Evolutionary conservation across 1,284 basidiomycete species (phyloP), one percentile per base, ranked within the genome.

Genomic region (Anthracocystis setariae): DNA sequence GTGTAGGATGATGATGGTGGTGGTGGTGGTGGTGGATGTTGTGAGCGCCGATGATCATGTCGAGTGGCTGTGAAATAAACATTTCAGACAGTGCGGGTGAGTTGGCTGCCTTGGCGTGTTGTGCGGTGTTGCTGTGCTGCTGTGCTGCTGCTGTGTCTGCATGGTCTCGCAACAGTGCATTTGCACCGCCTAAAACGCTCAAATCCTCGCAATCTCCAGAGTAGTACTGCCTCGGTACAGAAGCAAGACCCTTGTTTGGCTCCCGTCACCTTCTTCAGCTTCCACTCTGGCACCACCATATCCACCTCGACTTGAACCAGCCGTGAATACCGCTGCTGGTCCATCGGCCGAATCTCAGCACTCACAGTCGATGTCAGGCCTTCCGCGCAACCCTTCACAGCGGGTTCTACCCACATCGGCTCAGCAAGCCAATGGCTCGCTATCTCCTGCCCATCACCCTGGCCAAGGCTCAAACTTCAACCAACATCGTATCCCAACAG

Each of bases 401-500:
- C 8, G 35, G 7, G 13, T 5, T n/a, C 35, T 15, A 5, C 13
- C n/a, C 8, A n/a, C 8, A 17, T n/a, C 35, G n/a, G 35, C 35
- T 15, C 35, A 37, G 15, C 35, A n/a, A 17, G 8, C 13, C 15
- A 37, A 13, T 5, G 35, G n/a, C 12, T 37, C 35, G 17, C 8
- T 7, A 37, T 13, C 35, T 37, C 35, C 12, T 17, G 5, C 5
- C 8, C 8, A 37, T 37, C 35, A 42, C 3, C 40, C 8, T 42
- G 20, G 18, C 47, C 33, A 8, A 17, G 7, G 9, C 13, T 5
- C 29, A 24, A 38, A 25, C 24, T n/a, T 12, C 8, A 2, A 21
- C 13, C 17, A 43, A 4, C 2, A 33, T 48, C 54, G 37, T 32
- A 40, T 54, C 42, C 46, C 50, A 58, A 53, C 54, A 58, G 62